Evolutionary conservation across 495 filamentous ascomycete species (phyloP).

Genomic region (Aspergillus wentii): DNA sequence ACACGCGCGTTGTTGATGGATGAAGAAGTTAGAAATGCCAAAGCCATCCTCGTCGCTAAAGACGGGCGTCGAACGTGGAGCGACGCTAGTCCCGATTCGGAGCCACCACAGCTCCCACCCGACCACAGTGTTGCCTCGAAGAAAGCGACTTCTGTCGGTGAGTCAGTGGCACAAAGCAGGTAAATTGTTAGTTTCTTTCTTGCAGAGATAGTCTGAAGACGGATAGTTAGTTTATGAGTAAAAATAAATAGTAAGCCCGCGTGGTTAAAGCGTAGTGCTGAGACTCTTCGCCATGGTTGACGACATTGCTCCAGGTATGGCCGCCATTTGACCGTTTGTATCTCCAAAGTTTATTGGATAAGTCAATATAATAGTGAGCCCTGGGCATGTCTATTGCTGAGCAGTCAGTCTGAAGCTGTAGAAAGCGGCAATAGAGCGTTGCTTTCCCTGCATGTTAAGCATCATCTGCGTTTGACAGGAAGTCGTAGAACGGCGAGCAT

Average conservation of each 20-base stretch:
- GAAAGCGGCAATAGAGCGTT: no score
- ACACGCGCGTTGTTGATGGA: constrained; percentile 48
- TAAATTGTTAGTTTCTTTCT: no score
- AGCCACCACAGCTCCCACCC: constrained; percentile 15
- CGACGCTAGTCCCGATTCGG: constrained; percentile 38
- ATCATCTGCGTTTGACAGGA: constrained; percentile 8
- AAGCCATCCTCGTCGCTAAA: constrained; percentile 40
- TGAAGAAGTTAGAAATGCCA: constrained; percentile 46
- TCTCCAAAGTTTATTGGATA: background rate
- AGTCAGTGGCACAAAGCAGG: background rate
- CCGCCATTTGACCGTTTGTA: background rate
- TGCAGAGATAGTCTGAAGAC: no score
- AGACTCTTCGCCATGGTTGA: constrained; percentile 3
- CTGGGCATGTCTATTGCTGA: no score
- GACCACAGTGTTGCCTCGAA: constrained; percentile 7
- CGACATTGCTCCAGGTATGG: constrained; percentile 3
- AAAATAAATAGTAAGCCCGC: no score
- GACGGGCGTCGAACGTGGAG: constrained; percentile 26
- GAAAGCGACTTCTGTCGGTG: background rate
- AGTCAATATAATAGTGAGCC: no score
- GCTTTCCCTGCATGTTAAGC: no score
- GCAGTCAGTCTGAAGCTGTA: no score
- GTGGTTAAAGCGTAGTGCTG: no score
- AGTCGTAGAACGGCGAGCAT: constrained; percentile 10
- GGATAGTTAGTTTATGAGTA: no score